Evolutionary conservation across 345 rosid species (phyloP).

Genomic region (Raphanus raphanistrum): DNA sequence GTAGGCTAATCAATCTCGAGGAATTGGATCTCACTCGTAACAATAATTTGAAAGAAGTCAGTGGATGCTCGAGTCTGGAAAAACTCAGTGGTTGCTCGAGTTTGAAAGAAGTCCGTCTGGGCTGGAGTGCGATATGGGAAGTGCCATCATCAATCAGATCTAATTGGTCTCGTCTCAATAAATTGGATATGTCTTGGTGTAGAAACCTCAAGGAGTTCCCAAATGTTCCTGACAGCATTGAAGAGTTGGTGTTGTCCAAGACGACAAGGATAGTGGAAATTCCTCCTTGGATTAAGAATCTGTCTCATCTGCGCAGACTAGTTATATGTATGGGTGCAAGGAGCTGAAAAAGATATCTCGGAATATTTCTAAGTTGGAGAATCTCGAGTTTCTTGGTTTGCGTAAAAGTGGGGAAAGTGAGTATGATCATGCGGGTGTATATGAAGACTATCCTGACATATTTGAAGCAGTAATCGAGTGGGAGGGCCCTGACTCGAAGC

Average conservation of each 20-base stretch:
- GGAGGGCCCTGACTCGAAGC: neutral
- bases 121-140: slow-evolving; percentile 1
- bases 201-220: slow-evolving; percentile 24
- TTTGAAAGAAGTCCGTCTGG: neutral
- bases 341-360: neutral
- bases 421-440: neutral
- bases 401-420: too few relatives aligned
- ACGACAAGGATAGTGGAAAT: slow-evolving; percentile 6
- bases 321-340: neutral
- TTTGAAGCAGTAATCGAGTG: neutral
- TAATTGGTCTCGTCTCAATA: neutral
- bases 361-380: slow-evolving; percentile 17
- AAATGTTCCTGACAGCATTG: slow-evolving; percentile 13
- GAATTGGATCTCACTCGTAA: neutral
- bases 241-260: neutral
- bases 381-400: neutral
- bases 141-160: slow-evolving; percentile 16
- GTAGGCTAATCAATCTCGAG: neutral
- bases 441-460: neutral
- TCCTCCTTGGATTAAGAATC: slow-evolving; percentile 3
- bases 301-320: neutral
- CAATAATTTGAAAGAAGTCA: too few relatives aligned
- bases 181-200: slow-evolving; percentile 4
- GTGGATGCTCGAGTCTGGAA: too few relatives aligned
- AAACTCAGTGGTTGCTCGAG: too few relatives aligned